Percentiles rank a stretch among this genome's conserved stretches.
phyloP scores from a whole-genome alignment of 257 asterid species.

The Gardenia jasminoides region DNA sequence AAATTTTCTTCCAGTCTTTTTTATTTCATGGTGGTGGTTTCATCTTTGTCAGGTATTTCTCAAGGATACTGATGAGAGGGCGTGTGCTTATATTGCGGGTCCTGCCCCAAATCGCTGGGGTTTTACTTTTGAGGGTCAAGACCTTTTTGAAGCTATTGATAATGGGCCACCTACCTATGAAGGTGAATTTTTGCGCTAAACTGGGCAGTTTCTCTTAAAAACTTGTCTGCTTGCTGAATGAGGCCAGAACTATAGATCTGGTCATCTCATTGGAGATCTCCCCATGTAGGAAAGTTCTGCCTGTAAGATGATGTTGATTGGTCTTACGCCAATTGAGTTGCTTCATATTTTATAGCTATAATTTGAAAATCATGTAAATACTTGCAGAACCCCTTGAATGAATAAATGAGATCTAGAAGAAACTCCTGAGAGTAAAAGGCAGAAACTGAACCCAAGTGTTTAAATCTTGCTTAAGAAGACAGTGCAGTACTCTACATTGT shows the following conservation, averaged over 20 bases:
- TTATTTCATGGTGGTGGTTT: slow-evolving; percentile 13
- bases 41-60: slow-evolving; percentile 68
- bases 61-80: slow-evolving; percentile 98
- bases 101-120: slow-evolving; percentile 99
- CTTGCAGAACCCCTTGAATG: no score
- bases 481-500: neutral
- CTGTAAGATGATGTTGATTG: no score
- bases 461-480: neutral
- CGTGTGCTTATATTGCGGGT: slow-evolving; percentile 99
- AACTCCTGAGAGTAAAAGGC: no score
- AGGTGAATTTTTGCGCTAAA: slow-evolving; percentile 42
- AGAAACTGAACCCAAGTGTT: no score
- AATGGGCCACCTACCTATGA: slow-evolving; percentile 30
- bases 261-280: no score
- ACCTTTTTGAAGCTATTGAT: slow-evolving; percentile 59
- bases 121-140: slow-evolving; percentile 72
- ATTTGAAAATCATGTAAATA: no score
- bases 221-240: neutral
- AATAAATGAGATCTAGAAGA: no score
- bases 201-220: neutral
- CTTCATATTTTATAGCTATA: no score
- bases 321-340: no score
- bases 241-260: no score
- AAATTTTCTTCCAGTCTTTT: neutral
- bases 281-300: no score